Percentiles rank a stretch among this genome's conserved stretches.
These are phyloP conservation scores for Lecanicillium sp. DNA, from an alignment of 2,329 filamentous ascomycete species.

Conservation along the genomic window DNA sequence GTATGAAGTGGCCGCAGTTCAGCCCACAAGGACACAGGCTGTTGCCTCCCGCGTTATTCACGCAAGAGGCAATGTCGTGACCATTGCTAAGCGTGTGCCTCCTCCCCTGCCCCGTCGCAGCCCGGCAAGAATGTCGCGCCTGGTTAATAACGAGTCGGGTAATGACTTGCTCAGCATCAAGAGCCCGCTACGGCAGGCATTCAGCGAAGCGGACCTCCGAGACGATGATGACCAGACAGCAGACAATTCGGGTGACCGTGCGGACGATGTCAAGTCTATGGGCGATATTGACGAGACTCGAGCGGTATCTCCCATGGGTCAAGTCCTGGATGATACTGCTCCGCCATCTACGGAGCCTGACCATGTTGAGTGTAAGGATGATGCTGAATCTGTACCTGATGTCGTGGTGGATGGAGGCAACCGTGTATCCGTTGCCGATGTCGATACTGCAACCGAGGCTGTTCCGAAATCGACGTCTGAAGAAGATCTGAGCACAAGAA, in stretches of 20 bases:
- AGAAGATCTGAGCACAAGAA: neutral
- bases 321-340: neutral
- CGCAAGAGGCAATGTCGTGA: slow-evolving; percentile 72
- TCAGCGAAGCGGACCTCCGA: slow-evolving; percentile 24
- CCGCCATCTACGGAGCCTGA: too few relatives aligned
- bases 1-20: slow-evolving; percentile 56
- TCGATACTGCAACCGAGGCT: too few relatives aligned
- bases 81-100: slow-evolving; percentile 71
- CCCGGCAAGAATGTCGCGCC: slow-evolving; percentile 53
- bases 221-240: slow-evolving; percentile 8
- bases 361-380: neutral
- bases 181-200: slow-evolving; percentile 45
- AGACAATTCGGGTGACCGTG: neutral
- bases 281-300: slow-evolving; percentile 5
- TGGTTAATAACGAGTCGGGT: slow-evolving; percentile 47
- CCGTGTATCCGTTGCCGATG: too few relatives aligned
- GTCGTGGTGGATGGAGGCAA: neutral
- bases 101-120: slow-evolving; percentile 74
- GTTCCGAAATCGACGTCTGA: too few relatives aligned
- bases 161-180: slow-evolving; percentile 45
- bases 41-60: slow-evolving; percentile 59
- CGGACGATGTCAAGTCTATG: slow-evolving; percentile 4
- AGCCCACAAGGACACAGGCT: slow-evolving; percentile 47
- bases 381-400: neutral
- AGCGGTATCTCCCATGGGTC: slow-evolving; percentile 2